phyloP scores from a whole-genome alignment of 768 basidiomycete species.

The Boletus pseudo-olivaceus region DNA sequence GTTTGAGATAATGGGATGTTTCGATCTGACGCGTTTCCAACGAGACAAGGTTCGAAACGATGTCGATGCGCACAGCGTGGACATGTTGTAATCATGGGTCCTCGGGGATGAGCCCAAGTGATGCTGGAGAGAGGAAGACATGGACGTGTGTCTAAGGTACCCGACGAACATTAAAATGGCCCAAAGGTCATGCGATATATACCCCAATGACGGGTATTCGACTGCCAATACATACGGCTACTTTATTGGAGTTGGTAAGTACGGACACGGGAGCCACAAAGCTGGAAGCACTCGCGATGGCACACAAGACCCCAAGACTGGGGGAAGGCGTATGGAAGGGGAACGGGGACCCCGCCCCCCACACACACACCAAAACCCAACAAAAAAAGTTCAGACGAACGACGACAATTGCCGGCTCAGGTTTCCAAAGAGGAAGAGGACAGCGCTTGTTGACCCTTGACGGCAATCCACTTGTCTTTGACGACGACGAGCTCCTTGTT shows the following conservation, averaged over 20 bases:
- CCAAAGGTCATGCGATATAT: no score
- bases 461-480: constrained; percentile 76
- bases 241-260: constrained; percentile 23
- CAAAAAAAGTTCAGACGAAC: constrained; percentile 13
- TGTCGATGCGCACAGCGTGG: no score
- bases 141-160: constrained; percentile 10
- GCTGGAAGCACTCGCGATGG: constrained; percentile 17
- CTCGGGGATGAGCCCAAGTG: no score
- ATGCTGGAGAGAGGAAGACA: no score
- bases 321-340: background rate
- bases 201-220: constrained; percentile 3
- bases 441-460: constrained; percentile 47
- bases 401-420: constrained; percentile 5
- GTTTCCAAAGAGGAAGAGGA: constrained; percentile 12
- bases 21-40: background rate
- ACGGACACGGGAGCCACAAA: constrained; percentile 16
- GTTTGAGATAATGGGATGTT: no score
- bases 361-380: background rate
- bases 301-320: constrained; percentile 18
- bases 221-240: constrained; percentile 18
- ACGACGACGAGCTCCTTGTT: constrained; percentile 30
- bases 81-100: no score
- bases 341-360: no score
- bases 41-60: background rate
- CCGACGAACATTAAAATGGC: background rate